Evolutionary conservation across 345 rosid genomes (phyloP).

Genomic region (Hibiscus tridactylites): DNA sequence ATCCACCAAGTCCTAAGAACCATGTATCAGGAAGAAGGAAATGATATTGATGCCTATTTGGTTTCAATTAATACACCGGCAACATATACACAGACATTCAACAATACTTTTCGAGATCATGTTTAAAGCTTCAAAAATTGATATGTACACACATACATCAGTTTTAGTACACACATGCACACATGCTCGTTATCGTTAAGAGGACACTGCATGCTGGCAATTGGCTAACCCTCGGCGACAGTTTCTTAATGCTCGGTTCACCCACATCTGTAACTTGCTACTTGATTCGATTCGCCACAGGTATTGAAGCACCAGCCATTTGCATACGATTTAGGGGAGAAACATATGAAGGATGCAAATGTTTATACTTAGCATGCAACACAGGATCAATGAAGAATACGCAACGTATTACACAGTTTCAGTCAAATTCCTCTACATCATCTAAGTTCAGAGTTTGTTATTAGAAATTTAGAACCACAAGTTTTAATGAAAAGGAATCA

Average conservation of each 20-base stretch:
- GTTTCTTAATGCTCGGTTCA: neutral
- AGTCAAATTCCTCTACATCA: neutral
- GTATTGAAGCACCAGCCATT: too few relatives aligned
- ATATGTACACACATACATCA: too few relatives aligned
- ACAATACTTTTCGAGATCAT: too few relatives aligned
- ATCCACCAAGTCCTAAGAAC: neutral
- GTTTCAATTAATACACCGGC: too few relatives aligned
- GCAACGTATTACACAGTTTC: neutral
- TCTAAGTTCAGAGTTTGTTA: neutral
- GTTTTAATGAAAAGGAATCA: neutral
- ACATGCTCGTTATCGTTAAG: neutral
- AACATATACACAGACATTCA: too few relatives aligned
- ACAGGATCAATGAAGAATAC: neutral
- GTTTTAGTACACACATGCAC: too few relatives aligned
- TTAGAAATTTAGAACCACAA: neutral
- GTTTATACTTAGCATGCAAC: neutral
- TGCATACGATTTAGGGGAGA: too few relatives aligned
- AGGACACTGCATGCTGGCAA: neutral
- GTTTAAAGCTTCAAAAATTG: too few relatives aligned
- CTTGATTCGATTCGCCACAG: too few relatives aligned
- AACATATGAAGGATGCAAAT: neutral
- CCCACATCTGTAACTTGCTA: neutral
- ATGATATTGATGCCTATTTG: too few relatives aligned
- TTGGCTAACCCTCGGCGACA: neutral
- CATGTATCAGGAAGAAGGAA: too few relatives aligned